Evolutionary conservation across 192 early-diverging fungal genomes (phyloP).

Genomic region (Coemansia guatemalensis): DNA sequence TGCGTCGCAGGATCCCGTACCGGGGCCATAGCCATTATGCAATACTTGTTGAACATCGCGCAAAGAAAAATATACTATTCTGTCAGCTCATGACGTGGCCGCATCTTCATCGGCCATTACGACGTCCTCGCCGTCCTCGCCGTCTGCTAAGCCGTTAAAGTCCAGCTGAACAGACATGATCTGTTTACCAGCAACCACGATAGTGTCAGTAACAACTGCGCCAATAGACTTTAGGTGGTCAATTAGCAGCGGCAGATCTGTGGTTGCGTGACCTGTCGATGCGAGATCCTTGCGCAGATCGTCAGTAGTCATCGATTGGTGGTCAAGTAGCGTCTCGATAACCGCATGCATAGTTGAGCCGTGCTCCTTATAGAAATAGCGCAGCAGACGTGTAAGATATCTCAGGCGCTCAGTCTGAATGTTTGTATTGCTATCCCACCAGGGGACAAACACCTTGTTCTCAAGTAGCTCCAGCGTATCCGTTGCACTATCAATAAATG

Average conservation of each 20-base stretch:
- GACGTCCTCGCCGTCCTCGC: neutral
- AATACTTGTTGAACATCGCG: neutral
- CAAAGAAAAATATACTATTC: neutral
- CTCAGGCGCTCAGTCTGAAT: conserved; percentile 33
- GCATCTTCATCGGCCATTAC: neutral
- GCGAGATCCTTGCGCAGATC: conserved; percentile 41
- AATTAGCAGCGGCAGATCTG: conserved; percentile 41
- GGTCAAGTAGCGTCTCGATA: conserved; percentile 39
- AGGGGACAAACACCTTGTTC: conserved; percentile 49
- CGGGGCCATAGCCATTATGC: neutral
- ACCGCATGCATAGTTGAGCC: conserved; percentile 48
- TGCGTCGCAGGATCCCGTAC: neutral
- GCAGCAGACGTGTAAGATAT: conserved; percentile 32
- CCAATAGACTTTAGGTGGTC: conserved; percentile 33
- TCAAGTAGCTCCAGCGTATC: conserved; percentile 37
- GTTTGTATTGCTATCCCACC: conserved; percentile 40
- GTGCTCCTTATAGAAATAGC: conserved; percentile 53
- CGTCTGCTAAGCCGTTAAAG: conserved; percentile 35
- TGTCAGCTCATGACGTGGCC: neutral
- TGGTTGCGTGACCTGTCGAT: conserved; percentile 32
- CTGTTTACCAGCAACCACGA: conserved; percentile 32
- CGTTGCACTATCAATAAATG: conserved; percentile 15
- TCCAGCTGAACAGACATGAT: conserved; percentile 41
- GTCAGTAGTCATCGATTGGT: conserved; percentile 43
- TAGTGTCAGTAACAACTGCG: conserved; percentile 33